A percentile compares a stretch with the other conserved stretches of the same genome.
Conservation (phyloP, 1,284 basidiomycete species). For the Ustilago cynodontis region DNA sequence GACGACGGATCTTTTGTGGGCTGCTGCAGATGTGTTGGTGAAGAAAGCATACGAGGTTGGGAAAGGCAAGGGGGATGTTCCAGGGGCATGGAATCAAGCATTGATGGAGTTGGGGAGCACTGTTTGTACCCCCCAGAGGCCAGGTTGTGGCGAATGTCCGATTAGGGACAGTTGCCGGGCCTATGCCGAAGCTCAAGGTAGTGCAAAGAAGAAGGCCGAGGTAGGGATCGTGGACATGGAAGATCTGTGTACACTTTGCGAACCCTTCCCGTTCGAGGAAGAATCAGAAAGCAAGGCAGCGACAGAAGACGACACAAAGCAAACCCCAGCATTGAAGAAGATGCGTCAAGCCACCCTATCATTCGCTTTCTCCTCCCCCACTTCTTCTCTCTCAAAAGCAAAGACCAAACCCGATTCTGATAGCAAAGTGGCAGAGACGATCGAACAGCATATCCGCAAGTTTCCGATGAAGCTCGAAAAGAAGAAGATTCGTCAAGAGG, state of each 20-base stretch:
- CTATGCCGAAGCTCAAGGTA: slow-evolving; percentile 25
- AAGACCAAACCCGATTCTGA: neutral
- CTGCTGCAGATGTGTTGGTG: slow-evolving; percentile 56
- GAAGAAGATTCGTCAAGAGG: slow-evolving; percentile 85
- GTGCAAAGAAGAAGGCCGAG: slow-evolving; percentile 6
- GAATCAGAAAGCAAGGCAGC: slow-evolving; percentile 17
- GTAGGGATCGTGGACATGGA: slow-evolving; percentile 52
- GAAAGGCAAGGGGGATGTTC: slow-evolving; percentile 29
- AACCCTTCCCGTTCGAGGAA: slow-evolving; percentile 49
- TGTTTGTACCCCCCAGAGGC: slow-evolving; percentile 49
- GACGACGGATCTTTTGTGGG: slow-evolving; percentile 63
- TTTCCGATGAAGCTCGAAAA: slow-evolving; percentile 90
- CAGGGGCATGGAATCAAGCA: slow-evolving; percentile 67
- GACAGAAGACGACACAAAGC: slow-evolving; percentile 1
- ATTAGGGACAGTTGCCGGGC: slow-evolving; percentile 53
- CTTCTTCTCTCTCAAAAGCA: slow-evolving; percentile 12
- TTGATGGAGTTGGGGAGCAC: slow-evolving; percentile 68
- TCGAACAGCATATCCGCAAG: slow-evolving; percentile 74
- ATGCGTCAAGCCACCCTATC: slow-evolving; percentile 41
- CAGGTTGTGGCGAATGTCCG: slow-evolving; percentile 58
- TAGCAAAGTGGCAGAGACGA: neutral
- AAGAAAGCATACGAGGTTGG: slow-evolving; percentile 28
- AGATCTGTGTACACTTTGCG: slow-evolving; percentile 61
- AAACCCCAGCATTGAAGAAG: slow-evolving; percentile 20
- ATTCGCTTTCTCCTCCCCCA: slow-evolving; percentile 26